phyloP scores from a whole-genome alignment of 257 asterid species.

The Anisodus acutangulus region DNA sequence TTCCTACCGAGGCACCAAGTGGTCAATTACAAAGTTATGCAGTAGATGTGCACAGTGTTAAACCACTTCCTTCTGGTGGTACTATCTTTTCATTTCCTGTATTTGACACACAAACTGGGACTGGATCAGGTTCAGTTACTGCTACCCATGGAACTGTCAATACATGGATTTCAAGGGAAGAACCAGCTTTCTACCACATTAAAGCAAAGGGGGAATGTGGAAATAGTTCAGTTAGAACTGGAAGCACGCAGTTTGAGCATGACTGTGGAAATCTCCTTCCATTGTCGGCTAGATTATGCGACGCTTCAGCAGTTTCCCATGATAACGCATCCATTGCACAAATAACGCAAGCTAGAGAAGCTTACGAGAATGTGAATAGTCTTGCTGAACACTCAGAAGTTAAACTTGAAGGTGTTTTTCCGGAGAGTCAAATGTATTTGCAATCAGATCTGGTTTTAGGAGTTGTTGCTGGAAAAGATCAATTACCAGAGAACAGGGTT shows the following conservation, averaged over 20 bases:
- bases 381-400: conserved; percentile 46
- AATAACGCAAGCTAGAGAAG: conserved; percentile 48
- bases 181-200: conserved; percentile 40
- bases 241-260: conserved; percentile 46
- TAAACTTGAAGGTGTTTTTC: conserved; percentile 42
- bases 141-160: conserved; percentile 40
- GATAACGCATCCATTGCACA: conserved; percentile 42
- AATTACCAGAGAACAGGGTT: conserved; percentile 40
- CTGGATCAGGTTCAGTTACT: conserved; percentile 40
- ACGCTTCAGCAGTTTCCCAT: conserved; percentile 39
- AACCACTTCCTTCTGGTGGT: conserved; percentile 42
- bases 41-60: conserved; percentile 54
- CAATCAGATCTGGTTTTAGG: conserved; percentile 42
- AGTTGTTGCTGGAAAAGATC: conserved; percentile 46
- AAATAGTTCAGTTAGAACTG: conserved; percentile 38
- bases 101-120: conserved; percentile 43
- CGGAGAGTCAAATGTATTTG: conserved; percentile 42
- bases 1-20: conserved; percentile 84
- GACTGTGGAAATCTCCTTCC: conserved; percentile 45
- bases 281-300: conserved; percentile 41
- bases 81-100: conserved; percentile 38
- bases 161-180: conserved; percentile 40
- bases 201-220: conserved; percentile 42
- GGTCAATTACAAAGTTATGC: conserved; percentile 62
- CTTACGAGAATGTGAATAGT: conserved; percentile 41